Evolutionary conservation across 83 land plant genomes (phyloP), one percentile per base, ranked within the genome.

Genomic region (Picea abies): DNA sequence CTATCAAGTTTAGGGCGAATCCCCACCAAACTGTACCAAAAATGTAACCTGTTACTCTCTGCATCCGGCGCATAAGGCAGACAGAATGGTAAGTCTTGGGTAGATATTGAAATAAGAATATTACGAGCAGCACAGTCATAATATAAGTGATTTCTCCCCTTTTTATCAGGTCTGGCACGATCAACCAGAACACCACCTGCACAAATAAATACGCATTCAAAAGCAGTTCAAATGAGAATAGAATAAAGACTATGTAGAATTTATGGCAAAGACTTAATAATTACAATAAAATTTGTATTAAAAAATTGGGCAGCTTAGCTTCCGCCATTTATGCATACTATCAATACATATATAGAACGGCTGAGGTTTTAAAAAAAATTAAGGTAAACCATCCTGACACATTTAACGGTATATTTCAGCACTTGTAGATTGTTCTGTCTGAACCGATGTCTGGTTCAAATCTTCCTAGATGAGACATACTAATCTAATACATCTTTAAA

Each of bases 21-120:
- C 97, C 96, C 99, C 99, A 96, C 94, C 97, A 94, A 2, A 97
- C 92, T 58, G 95, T 93, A 77, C 99, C 97, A 58, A 96, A 96
- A 63, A 96, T 85, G 84, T 91, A 96, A 52, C 99, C 99, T 16
- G 97, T 93, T 61, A 94, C 98, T 86, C 93, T 91, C 85, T 93
- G 94, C 96, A 96, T 93, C 64, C 94, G 81, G 66, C 89, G 86
- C 90, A 93, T 90, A 22, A 93, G 52, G 79, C 76, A 86, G 22
- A 95, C 86, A 78, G 90, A 85, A 84, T 96, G 98, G 70, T 88
- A 84, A 4, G 93, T 90, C 56, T 96, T 96, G 1, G 97, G 95
- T 12, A 94, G 86, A 89, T 82, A 96, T 49, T 96, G 97, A 83
- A 94, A 90, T 82, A 94, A 25, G 85, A 96, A 93, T 7, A 87